phyloP scores from a whole-genome alignment of 2,329 filamentous ascomycete genomes.

The Fusarium nisikadoi region DNA sequence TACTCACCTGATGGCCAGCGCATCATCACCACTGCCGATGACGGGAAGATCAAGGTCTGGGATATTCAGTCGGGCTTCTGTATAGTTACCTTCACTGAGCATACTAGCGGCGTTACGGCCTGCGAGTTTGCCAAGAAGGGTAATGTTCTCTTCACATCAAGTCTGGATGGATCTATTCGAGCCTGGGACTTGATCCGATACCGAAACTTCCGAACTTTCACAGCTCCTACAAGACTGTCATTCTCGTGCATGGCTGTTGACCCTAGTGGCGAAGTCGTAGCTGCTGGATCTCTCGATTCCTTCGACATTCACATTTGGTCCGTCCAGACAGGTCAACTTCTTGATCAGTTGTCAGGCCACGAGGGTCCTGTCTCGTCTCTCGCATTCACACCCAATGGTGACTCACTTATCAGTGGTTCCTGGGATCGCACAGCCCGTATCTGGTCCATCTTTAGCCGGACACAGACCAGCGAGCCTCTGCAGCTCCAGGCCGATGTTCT shows the following conservation, averaged over 20 bases:
- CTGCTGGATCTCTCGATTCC: constrained; percentile 92
- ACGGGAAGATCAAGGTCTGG: constrained; percentile 99
- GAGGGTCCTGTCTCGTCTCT: constrained; percentile 92
- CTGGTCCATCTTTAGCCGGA: constrained; percentile 94
- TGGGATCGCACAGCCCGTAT: constrained; percentile 97
- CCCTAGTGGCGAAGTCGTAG: constrained; percentile 94
- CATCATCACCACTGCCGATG: constrained; percentile 93
- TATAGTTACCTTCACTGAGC: constrained; percentile 97
- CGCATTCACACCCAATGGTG: constrained; percentile 88
- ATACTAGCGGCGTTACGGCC: constrained; percentile 91
- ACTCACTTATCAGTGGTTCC: constrained; percentile 86
- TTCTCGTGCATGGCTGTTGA: constrained; percentile 98
- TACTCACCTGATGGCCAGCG: constrained; percentile 95
- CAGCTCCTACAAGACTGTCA: constrained; percentile 87
- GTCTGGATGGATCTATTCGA: constrained; percentile 90
- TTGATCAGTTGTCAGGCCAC: constrained; percentile 90
- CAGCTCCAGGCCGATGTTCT: constrained; percentile 93
- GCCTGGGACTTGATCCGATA: constrained; percentile 97
- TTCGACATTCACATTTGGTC: constrained; percentile 99
- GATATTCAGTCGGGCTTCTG: constrained; percentile 97
- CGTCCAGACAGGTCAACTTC: constrained; percentile 93
- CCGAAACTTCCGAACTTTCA: constrained; percentile 97
- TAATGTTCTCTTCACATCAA: constrained; percentile 95
- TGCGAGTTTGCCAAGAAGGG: constrained; percentile 96
- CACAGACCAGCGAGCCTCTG: constrained; percentile 93